Base-by-base conservation (phyloP, 2,329 filamentous ascomycete species). In the Fusarium multiceps region DNA sequence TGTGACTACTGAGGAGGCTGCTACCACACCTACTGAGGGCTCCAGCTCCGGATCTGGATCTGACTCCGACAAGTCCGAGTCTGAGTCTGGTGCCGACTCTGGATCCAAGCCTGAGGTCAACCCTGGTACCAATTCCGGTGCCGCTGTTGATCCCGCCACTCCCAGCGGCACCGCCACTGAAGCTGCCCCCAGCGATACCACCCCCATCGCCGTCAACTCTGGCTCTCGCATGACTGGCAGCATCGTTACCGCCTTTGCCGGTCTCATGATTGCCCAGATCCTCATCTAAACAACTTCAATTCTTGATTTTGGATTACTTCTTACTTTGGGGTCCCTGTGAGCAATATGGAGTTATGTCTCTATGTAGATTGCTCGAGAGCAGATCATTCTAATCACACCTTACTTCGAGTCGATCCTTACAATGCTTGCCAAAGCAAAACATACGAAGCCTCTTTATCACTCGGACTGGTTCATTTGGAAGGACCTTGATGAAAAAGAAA, bases 361-460 rank as follows among this genome's bases (percentile, higher is more conserved):
- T 37, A n/a, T 43, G 5, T 14, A 37, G 9, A 45, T 45, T 28
- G 25, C 25, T 47, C 25, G 66, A 73, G 70, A 76, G 76, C 76
- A 74, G 69, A 69, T 66, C 73, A 72, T 69, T 62, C 53, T 78
- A 77, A 77, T 77, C 20, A 25, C 25, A 66, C 70, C 73, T 77
- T 66, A 69, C 64, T 76, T 76, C 74, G 70, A 76, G 69, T 72
- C 72, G 63, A 72, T 72, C 68, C 60, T 73, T 77, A 74, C 66
- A 27, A 64, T 54, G 68, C 68, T 66, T 70, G 72, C 71, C 72
- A 74, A 70, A 59, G 59, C 69, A 62, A 47, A 47, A 56, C 55
- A 47, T 27, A 34, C 20, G 9, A 21, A 49, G 37, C 50, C 55
- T 57, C 66, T 65, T 68, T 32, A 50, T 65, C 67, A 59, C 64